phyloP scores from a whole-genome alignment of 2,329 filamentous ascomycete species.

The Diaporthe longicolla region DNA sequence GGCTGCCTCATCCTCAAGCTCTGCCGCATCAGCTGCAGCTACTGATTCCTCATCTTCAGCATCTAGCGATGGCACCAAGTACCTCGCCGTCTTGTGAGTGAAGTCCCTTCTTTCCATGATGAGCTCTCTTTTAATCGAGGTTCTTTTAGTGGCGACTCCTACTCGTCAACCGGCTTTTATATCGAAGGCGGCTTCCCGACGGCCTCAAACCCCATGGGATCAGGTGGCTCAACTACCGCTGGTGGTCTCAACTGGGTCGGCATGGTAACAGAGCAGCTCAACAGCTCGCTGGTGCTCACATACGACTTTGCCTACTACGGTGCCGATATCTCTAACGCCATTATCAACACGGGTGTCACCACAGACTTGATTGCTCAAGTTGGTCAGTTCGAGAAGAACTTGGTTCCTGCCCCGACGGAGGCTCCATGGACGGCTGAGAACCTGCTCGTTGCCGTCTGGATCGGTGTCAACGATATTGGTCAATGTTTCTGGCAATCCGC shows the following conservation, averaged over 20 bases:
- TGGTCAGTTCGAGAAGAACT: conserved; percentile 35
- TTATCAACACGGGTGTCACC: conserved; percentile 42
- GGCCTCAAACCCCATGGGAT: conserved; percentile 34
- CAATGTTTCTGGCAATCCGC: conserved; percentile 41
- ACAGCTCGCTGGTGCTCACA: conserved; percentile 39
- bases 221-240: conserved; percentile 34
- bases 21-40: conserved; percentile 20
- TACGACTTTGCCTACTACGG: conserved; percentile 42
- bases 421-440: conserved; percentile 40
- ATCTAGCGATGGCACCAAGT: conserved; percentile 39
- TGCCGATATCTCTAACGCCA: conserved; percentile 40
- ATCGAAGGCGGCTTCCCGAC: conserved; percentile 41
- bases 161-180: conserved; percentile 42
- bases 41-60: conserved; percentile 15
- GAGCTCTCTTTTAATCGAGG: neutral
- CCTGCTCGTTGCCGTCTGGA: conserved; percentile 41
- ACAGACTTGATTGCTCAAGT: conserved; percentile 41
- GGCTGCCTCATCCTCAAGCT: conserved; percentile 14
- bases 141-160: conserved; percentile 36
- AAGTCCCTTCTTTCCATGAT: too few relatives aligned
- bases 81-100: conserved; percentile 41
- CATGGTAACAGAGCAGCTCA: conserved; percentile 38
- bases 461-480: conserved; percentile 41
- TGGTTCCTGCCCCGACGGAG: conserved; percentile 38
- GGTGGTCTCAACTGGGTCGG: conserved; percentile 43